Conservation (phyloP, 2,329 filamentous ascomycete genomes). For the Calonectria pseudoreteaudii region DNA sequence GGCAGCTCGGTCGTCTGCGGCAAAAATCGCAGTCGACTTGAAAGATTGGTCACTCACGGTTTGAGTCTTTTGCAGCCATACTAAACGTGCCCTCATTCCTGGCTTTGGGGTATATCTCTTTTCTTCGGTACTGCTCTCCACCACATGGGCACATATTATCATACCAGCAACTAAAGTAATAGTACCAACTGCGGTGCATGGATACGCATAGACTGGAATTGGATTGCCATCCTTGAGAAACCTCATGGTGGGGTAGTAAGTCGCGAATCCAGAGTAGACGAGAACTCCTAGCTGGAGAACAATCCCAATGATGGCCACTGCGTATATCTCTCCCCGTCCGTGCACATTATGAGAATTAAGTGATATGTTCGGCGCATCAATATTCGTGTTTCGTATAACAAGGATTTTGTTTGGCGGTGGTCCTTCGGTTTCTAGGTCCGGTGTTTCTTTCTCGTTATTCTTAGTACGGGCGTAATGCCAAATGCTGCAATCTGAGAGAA, state of each 20-base stretch:
- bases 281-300: background rate
- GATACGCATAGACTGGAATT: constrained; percentile 38
- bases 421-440: background rate
- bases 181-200: constrained; percentile 43
- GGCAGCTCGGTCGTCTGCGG: background rate
- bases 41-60: constrained; percentile 46
- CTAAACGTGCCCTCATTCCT: constrained; percentile 21
- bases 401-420: background rate
- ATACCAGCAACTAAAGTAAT: constrained; percentile 42
- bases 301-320: background rate
- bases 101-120: constrained; percentile 14
- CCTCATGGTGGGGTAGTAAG: background rate
- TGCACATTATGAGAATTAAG: background rate
- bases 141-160: constrained; percentile 45
- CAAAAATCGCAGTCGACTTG: constrained; percentile 35
- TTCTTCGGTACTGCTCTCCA: constrained; percentile 47
- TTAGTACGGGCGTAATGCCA: too few species aligned
- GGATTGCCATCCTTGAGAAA: constrained; percentile 23
- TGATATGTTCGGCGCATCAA: background rate
- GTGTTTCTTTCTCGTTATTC: background rate
- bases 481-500: too few species aligned
- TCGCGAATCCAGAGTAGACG: background rate
- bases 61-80: constrained; percentile 46
- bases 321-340: background rate
- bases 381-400: too few species aligned